Conservation (phyloP, 768 basidiomycete species). For the Rickenella mellea region DNA sequence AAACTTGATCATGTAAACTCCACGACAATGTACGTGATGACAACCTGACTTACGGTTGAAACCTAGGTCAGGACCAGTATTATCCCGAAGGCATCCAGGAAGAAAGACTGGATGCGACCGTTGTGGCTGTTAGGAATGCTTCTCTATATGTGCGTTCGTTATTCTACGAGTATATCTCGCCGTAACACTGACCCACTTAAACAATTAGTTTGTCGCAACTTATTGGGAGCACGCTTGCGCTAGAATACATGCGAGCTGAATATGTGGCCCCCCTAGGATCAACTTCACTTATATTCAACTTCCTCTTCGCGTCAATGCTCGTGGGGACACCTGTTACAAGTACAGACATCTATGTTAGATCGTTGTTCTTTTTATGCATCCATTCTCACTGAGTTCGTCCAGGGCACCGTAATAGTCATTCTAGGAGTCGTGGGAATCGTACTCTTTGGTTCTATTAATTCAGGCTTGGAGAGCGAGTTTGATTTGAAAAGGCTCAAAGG, state of each 20-base stretch:
- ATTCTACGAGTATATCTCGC: not conserved
- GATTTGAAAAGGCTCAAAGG: constrained; percentile 66
- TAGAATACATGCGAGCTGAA: constrained; percentile 90
- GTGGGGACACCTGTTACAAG: constrained; percentile 79
- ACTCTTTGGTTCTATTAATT: constrained; percentile 77
- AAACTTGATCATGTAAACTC: constrained; percentile 81
- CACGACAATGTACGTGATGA: not conserved
- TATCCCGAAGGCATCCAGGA: constrained; percentile 68
- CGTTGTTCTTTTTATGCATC: not conserved
- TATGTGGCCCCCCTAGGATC: constrained; percentile 95
- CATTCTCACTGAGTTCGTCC: constrained; percentile 2
- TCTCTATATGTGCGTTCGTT: constrained; percentile 70
- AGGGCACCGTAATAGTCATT: constrained; percentile 80
- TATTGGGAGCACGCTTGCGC: constrained; percentile 78
- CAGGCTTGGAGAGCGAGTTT: constrained; percentile 66
- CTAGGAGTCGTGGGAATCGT: constrained; percentile 83
- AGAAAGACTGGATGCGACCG: constrained; percentile 72
- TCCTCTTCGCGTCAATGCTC: constrained; percentile 84
- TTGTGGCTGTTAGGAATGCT: constrained; percentile 89
- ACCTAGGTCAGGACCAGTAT: constrained; percentile 58
- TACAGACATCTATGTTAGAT: constrained; percentile 70
- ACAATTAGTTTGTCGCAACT: constrained; percentile 63
- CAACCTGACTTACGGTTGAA: not conserved
- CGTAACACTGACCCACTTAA: not conserved
- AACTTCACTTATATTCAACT: constrained; percentile 91